A percentile compares a stretch with the other conserved stretches of the same genome.
phyloP scores from a whole-genome alignment of 2,329 filamentous ascomycete species.

The Curvularia eragrostidis region DNA sequence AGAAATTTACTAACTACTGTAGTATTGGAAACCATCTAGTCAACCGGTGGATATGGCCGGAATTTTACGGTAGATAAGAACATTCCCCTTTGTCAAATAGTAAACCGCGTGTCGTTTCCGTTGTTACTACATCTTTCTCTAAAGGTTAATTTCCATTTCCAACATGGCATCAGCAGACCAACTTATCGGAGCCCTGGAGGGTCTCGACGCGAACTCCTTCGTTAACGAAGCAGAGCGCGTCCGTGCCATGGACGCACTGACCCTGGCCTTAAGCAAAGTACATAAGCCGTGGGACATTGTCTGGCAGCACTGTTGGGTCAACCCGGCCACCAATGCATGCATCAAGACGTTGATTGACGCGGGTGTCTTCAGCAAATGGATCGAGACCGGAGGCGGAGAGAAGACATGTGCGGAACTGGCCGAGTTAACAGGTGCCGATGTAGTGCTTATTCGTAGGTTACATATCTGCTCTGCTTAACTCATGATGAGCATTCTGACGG shows the following conservation, averaged over 20 bases:
- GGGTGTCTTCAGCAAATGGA: constrained; percentile 13
- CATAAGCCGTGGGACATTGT: constrained; percentile 13
- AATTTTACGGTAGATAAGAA: neutral
- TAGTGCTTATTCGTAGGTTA: neutral
- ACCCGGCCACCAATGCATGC: constrained; percentile 13
- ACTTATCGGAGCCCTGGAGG: constrained; percentile 10
- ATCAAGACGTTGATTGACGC: constrained; percentile 12
- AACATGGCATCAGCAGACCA: constrained; percentile 9
- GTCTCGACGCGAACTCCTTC: constrained; percentile 10
- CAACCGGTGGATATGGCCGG: neutral
- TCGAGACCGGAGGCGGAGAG: constrained; percentile 7
- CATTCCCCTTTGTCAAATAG: neutral
- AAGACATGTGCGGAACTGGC: constrained; percentile 10
- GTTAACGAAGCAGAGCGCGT: constrained; percentile 11
- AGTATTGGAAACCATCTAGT: neutral
- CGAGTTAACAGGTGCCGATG: neutral
- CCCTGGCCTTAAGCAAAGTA: constrained; percentile 10
- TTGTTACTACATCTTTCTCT: neutral
- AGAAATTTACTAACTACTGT: neutral
- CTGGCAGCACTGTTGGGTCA: constrained; percentile 13
- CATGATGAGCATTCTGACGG: neutral
- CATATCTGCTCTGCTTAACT: neutral
- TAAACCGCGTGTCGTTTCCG: neutral
- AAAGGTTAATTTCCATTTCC: neutral
- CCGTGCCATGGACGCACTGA: constrained; percentile 10